These are phyloP conservation scores for Brasilioporus rufonigricans DNA, from an alignment of 768 basidiomycete genomes.

Conservation along the genomic window DNA sequence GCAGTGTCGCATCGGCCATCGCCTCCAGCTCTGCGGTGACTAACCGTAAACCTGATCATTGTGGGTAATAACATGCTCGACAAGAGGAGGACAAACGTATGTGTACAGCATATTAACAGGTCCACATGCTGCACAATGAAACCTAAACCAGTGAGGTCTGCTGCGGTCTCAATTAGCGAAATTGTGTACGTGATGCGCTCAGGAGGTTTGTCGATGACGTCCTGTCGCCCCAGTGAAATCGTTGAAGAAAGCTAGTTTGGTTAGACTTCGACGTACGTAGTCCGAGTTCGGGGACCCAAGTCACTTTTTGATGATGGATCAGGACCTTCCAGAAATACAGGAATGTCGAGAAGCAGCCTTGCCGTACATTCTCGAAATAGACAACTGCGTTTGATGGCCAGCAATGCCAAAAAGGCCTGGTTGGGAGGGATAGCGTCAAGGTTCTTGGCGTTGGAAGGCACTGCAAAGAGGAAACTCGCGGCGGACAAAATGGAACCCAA, in stretches of 20 bases:
- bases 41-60: conserved; percentile 31
- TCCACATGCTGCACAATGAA: conserved; percentile 59
- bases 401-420: conserved; percentile 47
- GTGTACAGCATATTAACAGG: conserved; percentile 56
- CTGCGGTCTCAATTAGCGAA: conserved; percentile 52
- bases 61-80: conserved; percentile 7
- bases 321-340: conserved; percentile 53
- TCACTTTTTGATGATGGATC: conserved; percentile 51
- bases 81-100: conserved; percentile 34
- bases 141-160: conserved; percentile 60
- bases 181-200: conserved; percentile 54
- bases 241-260: conserved; percentile 55
- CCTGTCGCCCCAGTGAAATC: conserved; percentile 41
- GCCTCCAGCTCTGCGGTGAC: conserved; percentile 9
- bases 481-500: conserved; percentile 50
- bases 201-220: conserved; percentile 53
- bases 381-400: conserved; percentile 50
- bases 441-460: conserved; percentile 44
- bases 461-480: conserved; percentile 47
- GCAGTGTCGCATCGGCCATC: conserved; percentile 3
- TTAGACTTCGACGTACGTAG: conserved; percentile 44
- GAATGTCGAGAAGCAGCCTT: conserved; percentile 56
- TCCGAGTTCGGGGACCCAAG: conserved; percentile 41
- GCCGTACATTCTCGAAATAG: conserved; percentile 54
- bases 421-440: conserved; percentile 43